phyloP scores from a whole-genome alignment of 1,284 basidiomycete species.

The Apiotrichum gracile region DNA sequence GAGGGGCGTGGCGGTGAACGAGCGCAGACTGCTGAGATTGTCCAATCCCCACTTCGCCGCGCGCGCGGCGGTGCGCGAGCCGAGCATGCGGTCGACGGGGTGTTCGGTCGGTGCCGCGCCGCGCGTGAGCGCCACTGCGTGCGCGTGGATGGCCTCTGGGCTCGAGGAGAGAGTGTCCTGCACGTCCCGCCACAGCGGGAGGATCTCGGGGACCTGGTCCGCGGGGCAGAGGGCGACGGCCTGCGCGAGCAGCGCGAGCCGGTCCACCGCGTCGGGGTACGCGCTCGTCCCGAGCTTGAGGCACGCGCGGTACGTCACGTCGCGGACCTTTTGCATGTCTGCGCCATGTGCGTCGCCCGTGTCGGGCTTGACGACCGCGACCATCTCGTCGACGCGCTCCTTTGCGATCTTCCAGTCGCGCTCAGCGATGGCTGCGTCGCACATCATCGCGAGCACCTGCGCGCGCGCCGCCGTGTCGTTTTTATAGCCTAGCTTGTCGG shows the following conservation, averaged over 20 bases:
- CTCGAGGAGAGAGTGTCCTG: conserved; percentile 26
- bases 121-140: background rate
- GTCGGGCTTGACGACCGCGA: conserved; percentile 52
- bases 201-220: conserved; percentile 65
- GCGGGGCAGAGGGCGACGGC: conserved; percentile 82
- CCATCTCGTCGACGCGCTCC: conserved; percentile 66
- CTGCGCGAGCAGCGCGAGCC: conserved; percentile 66
- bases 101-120: background rate
- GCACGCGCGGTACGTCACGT: conserved; percentile 52
- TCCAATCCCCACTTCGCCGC: conserved; percentile 36
- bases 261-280: conserved; percentile 61
- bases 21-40: conserved; percentile 8
- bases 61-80: conserved; percentile 39
- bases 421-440: conserved; percentile 69
- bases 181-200: conserved; percentile 61
- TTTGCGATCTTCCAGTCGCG: conserved; percentile 71
- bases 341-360: background rate
- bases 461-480: conserved; percentile 66
- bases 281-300: conserved; percentile 67
- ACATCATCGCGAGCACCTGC: conserved; percentile 78
- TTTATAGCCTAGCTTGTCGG: conserved; percentile 74
- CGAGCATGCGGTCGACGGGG: conserved; percentile 35
- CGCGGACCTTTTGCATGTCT: conserved; percentile 24
- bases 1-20: conserved; percentile 7
- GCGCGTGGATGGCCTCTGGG: conserved; percentile 1